Conservation (phyloP, 2,329 filamentous ascomycete genomes). For the Talaromyces albobiverticillius region DNA sequence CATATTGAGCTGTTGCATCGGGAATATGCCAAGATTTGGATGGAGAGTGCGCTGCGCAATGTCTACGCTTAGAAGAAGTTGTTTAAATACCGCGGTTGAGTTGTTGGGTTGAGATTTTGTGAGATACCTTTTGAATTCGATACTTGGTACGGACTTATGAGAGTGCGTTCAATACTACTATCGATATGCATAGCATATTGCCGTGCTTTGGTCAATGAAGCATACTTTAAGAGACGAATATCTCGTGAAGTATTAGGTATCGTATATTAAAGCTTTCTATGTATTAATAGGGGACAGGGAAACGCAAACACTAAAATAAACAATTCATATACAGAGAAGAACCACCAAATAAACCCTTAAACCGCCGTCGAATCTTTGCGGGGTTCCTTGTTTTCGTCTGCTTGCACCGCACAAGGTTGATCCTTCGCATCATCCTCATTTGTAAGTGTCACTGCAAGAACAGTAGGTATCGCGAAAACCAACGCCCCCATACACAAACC, state of each 20-base stretch:
- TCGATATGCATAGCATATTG: not conserved
- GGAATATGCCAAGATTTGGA: slow-evolving; percentile 56
- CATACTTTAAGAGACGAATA: no score
- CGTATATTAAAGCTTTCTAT: not conserved
- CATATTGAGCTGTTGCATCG: slow-evolving; percentile 52
- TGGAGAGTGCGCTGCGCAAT: slow-evolving; percentile 52
- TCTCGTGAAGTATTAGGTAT: no score
- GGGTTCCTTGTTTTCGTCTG: not conserved
- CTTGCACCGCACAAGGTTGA: not conserved
- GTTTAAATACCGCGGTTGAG: no score
- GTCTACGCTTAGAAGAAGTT: slow-evolving; percentile 10
- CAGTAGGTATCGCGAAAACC: slow-evolving; percentile 10
- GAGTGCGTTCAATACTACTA: not conserved
- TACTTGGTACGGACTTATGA: not conserved
- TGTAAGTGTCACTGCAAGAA: slow-evolving; percentile 11
- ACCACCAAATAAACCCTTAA: not conserved
- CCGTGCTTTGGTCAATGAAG: not conserved
- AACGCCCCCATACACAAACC: slow-evolving; percentile 11
- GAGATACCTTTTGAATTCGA: not conserved
- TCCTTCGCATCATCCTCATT: not conserved
- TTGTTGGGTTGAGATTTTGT: not conserved
- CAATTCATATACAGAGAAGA: not conserved
- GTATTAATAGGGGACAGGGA: not conserved
- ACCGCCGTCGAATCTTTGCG: not conserved
- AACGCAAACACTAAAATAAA: not conserved